phyloP scores from a whole-genome alignment of 1,139 yeast genomes.

The Sugiyamaella xylanicola region DNA sequence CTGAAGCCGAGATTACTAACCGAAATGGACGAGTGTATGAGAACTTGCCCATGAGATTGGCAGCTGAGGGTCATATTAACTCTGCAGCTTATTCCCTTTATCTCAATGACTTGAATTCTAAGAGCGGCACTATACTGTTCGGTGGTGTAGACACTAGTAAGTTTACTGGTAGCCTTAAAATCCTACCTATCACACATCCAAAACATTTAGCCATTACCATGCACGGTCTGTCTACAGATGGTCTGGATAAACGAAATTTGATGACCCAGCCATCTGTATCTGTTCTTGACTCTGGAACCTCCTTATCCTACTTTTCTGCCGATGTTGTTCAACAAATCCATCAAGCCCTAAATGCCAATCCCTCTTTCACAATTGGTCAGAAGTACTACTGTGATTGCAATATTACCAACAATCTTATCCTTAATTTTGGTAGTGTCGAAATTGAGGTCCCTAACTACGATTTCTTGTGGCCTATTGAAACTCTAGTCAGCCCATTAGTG shows the following conservation, averaged over 20 bases:
- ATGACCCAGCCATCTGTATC: slow-evolving; percentile 46
- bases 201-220: slow-evolving; percentile 54
- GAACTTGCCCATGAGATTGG: slow-evolving; percentile 44
- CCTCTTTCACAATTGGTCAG: slow-evolving; percentile 42
- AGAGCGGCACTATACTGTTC: slow-evolving; percentile 48
- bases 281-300: slow-evolving; percentile 69
- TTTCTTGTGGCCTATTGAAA: slow-evolving; percentile 45
- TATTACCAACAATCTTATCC: slow-evolving; percentile 41
- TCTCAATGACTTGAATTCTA: slow-evolving; percentile 34
- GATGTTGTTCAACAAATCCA: slow-evolving; percentile 42
- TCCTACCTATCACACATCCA: slow-evolving; percentile 43
- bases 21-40: slow-evolving; percentile 30
- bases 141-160: slow-evolving; percentile 58
- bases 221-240: slow-evolving; percentile 43
- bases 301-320: slow-evolving; percentile 57
- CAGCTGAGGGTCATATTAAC: slow-evolving; percentile 51
- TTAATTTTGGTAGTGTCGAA: slow-evolving; percentile 56
- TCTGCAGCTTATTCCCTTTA: slow-evolving; percentile 50
- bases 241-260: slow-evolving; percentile 43
- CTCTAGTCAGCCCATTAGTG: slow-evolving; percentile 38
- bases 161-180: slow-evolving; percentile 45
- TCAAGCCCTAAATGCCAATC: slow-evolving; percentile 42
- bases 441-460: slow-evolving; percentile 52
- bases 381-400: slow-evolving; percentile 45
- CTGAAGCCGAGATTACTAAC: slow-evolving; percentile 42